Base-by-base conservation (phyloP, 2,329 filamentous ascomycete species). In the Rugonectria rugulosa region DNA sequence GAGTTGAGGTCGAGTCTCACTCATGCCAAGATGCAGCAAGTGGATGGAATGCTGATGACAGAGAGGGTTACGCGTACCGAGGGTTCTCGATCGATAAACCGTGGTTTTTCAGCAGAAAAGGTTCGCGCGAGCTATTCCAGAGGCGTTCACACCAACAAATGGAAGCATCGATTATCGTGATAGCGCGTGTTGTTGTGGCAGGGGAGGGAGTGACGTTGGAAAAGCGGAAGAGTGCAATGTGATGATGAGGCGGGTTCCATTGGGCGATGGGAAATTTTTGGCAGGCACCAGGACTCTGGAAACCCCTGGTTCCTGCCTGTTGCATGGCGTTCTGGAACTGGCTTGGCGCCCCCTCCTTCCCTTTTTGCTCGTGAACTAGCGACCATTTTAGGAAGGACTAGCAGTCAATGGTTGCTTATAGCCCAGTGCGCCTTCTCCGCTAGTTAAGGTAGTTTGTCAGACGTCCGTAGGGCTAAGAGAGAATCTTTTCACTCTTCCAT, bases 381-480 rank as follows among this genome's bases (percentile, higher is more conserved):
- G 19, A 6, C 7, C 6, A 19, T 10, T 45, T 32, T 19, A 23
- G 29, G 37, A 21, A 15, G 29, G 14, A 24, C 38, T 42, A 43
- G 15, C n/a, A 14, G 27, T 21, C 26, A 12, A 36, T 36, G 36
- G 46, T 42, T n/a, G 12, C 47, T 12, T 21, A 11, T 27, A 41
- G 29, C 12, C 38, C 46, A 36, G 24, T 40, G 45, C 24, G 19
- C 19, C 20, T 12, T 23, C 24, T 31, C 45, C 45, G 17, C 45
- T 29, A 21, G 24, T 26, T n/a, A n/a, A n/a, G n/a, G n/a, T n/a
- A n/a, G n/a, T n/a, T n/a, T n/a, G n/a, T n/a, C n/a, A n/a, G n/a
- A 21, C 45, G 36, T n/a, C 45, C 20, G 45, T 49, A 49, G 45
- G 45, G 45, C 45, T 48, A 21, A 20, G 21, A 37, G 32, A 12